Base-by-base conservation (phyloP, 371 early-diverging fungal genomes). In the Rhizopus arrhizus region DNA sequence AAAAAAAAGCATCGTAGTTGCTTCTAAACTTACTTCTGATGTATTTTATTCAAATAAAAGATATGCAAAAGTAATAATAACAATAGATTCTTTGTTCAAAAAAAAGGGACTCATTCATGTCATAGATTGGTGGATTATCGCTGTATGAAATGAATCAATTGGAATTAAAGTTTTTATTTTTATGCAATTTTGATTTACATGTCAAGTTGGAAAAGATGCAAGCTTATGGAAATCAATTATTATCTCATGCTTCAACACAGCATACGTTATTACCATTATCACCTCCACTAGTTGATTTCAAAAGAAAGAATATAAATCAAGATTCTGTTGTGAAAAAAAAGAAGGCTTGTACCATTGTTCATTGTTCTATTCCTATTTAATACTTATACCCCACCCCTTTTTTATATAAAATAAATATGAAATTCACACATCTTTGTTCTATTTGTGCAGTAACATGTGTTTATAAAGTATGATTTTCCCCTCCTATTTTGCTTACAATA, bases 131-230 rank as follows among this genome's bases (percentile, higher is more conserved):
- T 28, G 96, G 96, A 0, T 74, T 96, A 5, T 85, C 91, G 3
- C 65, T 91, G 15, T 71, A 74, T 10, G 96, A 96, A 66, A 75
- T 96, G 61, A 96, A 96, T 72, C 78, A 90, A 58, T 74, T 96
- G 35, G 96, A 96, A 64, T 67, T 95, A 35, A 95, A 95, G 75
- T 89, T 96, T 56, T 76, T 94, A 42, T 91, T 90, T 52, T 75
- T 93, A 62, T 87, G 92, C 45, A 81, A 90, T 53, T 96, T 95
- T 81, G 82, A 91, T 58, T 82, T 96, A 22, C 81, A 89, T 47
- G 84, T 89, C 42, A 81, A 83, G 36, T 77, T 82, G 8, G 79
- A 85, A 4, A 82, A 89, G 59, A 71, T 96, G 55, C 90, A 92
- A 65, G 75, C 83, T 40, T 91, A 91, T 63, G 85, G 82, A 40